Evolutionary conservation across 2,329 filamentous ascomycete species (phyloP).

Genomic region (Metarhizium robertsii): DNA sequence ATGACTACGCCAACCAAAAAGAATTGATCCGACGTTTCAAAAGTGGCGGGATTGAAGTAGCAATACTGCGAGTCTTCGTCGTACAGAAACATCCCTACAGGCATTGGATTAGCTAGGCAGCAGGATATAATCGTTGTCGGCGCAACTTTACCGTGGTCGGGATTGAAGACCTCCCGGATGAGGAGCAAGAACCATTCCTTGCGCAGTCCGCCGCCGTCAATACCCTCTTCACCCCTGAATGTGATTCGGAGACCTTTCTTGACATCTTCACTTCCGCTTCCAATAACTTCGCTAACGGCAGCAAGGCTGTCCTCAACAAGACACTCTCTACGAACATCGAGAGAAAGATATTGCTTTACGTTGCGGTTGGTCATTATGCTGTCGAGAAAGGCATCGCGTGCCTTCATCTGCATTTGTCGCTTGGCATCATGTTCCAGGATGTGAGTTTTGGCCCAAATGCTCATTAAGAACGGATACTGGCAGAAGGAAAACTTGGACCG

Average conservation of each 20-base stretch:
- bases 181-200: slow-evolving; percentile 94
- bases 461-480: slow-evolving; percentile 85
- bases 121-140: not conserved
- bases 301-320: slow-evolving; percentile 81
- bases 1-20: slow-evolving; percentile 83
- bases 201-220: slow-evolving; percentile 79
- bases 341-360: slow-evolving; percentile 66
- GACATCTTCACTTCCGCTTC: slow-evolving; percentile 71
- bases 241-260: slow-evolving; percentile 84
- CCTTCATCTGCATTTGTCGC: slow-evolving; percentile 82
- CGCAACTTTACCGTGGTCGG: slow-evolving; percentile 62
- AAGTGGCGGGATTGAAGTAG: slow-evolving; percentile 86
- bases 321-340: slow-evolving; percentile 75
- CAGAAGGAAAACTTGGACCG: slow-evolving; percentile 75
- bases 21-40: slow-evolving; percentile 86
- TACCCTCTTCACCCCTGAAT: slow-evolving; percentile 81
- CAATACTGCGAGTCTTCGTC: slow-evolving; percentile 85
- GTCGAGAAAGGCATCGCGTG: slow-evolving; percentile 83
- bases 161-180: slow-evolving; percentile 83
- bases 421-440: slow-evolving; percentile 83
- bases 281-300: slow-evolving; percentile 75
- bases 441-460: slow-evolving; percentile 85
- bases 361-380: slow-evolving; percentile 69
- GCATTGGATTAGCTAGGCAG: slow-evolving; percentile 7
- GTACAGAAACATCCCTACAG: slow-evolving; percentile 76